Conservation (phyloP, 495 filamentous ascomycete species). For the Trichoderma parareesei region DNA sequence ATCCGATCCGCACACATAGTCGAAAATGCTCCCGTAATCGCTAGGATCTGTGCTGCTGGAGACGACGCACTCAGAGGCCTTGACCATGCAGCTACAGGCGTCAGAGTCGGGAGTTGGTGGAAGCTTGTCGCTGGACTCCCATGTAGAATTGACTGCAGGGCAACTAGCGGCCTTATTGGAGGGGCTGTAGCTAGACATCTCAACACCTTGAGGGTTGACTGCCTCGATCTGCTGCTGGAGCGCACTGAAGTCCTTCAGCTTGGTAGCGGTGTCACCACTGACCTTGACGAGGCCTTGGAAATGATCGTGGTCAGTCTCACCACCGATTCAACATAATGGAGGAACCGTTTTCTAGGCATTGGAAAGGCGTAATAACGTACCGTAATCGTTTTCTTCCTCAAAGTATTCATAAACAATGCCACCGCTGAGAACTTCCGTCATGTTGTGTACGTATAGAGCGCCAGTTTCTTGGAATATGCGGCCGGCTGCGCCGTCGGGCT, state of each 20-base stretch:
- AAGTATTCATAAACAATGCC: conserved; percentile 98
- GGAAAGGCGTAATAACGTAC: conserved; percentile 35
- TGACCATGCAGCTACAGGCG: conserved; percentile 78
- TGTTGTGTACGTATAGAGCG: conserved; percentile 69
- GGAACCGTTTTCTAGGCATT: too few relatives aligned
- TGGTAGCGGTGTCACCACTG: conserved; percentile 46
- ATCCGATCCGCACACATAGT: conserved; percentile 57
- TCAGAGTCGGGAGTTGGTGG: conserved; percentile 70
- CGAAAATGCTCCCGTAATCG: conserved; percentile 60
- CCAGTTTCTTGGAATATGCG: conserved; percentile 82
- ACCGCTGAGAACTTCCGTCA: conserved; percentile 82
- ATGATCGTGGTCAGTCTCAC: not conserved
- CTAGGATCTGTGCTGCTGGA: conserved; percentile 34
- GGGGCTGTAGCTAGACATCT: conserved; percentile 61
- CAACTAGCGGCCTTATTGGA: conserved; percentile 68
- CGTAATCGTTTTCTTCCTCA: conserved; percentile 84
- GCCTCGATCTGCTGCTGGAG: conserved; percentile 59
- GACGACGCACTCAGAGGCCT: conserved; percentile 62
- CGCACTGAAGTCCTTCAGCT: conserved; percentile 63
- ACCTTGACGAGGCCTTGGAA: conserved; percentile 55
- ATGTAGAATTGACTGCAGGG: conserved; percentile 54
- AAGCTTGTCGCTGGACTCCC: conserved; percentile 62
- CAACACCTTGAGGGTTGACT: conserved; percentile 54
- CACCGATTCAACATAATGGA: too few relatives aligned
- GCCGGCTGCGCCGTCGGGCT: conserved; percentile 45